Percentiles rank a stretch among this genome's conserved stretches.
Conservation (phyloP, 192 early-diverging fungal species). For the Coemansia sp. region DNA sequence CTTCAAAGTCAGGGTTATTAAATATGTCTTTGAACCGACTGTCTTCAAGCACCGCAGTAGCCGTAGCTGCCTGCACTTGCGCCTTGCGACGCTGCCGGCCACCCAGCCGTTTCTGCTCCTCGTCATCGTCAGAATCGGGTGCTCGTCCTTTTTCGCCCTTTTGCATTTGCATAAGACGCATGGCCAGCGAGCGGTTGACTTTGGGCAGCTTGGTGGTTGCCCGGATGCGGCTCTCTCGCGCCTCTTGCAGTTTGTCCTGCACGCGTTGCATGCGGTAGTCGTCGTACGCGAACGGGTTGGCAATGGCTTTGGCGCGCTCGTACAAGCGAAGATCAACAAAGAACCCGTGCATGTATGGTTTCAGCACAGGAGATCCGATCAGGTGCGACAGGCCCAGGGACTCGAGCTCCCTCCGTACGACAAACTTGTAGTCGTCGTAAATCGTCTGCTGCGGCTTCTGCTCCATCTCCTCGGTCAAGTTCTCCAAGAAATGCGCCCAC, state of each 20-base stretch:
- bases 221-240: constrained; percentile 83
- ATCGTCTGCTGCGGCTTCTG: constrained; percentile 80
- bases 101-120: constrained; percentile 25
- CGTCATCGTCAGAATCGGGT: constrained; percentile 14
- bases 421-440: constrained; percentile 99
- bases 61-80: constrained; percentile 50
- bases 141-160: constrained; percentile 14
- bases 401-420: constrained; percentile 84
- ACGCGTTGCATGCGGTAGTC: constrained; percentile 81
- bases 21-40: constrained; percentile 86
- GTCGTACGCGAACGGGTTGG: constrained; percentile 94
- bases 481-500: constrained; percentile 94
- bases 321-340: constrained; percentile 95
- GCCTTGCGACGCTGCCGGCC: constrained; percentile 52
- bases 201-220: constrained; percentile 85
- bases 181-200: constrained; percentile 88
- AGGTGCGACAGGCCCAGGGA: constrained; percentile 86
- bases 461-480: constrained; percentile 91
- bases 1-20: constrained; percentile 86
- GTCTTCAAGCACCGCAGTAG: constrained; percentile 70
- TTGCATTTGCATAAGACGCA: constrained; percentile 60
- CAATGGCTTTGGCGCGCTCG: constrained; percentile 92
- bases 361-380: constrained; percentile 87
- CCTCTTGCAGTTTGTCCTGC: constrained; percentile 79
- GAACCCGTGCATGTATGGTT: constrained; percentile 99